Evolutionary conservation across 495 filamentous ascomycete genomes (phyloP).

Genomic region (Friedmanniomyces simplex): DNA sequence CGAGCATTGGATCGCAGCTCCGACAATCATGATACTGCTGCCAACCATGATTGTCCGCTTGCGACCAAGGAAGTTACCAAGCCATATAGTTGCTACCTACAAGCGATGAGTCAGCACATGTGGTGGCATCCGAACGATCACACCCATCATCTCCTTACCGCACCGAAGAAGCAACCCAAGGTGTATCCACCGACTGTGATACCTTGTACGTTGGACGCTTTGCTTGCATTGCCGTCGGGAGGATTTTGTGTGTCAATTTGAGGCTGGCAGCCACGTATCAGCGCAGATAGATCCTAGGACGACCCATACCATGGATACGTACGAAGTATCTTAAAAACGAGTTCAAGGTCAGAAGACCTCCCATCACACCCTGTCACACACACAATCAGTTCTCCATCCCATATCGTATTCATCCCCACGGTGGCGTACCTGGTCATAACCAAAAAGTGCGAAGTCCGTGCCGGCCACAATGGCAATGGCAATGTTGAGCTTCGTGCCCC

Average conservation of each 20-base stretch:
- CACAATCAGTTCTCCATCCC: background rate
- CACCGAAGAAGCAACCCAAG: slow-evolving; percentile 62
- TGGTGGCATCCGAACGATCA: no score
- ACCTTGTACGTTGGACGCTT: slow-evolving; percentile 29
- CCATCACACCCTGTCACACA: slow-evolving; percentile 26
- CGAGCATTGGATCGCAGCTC: slow-evolving; percentile 54
- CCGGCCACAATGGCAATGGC: slow-evolving; percentile 60
- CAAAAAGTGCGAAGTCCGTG: slow-evolving; percentile 48
- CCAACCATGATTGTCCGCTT: slow-evolving; percentile 62
- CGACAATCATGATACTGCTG: slow-evolving; percentile 44
- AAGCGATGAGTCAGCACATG: no score
- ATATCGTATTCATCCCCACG: background rate
- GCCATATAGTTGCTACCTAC: slow-evolving; percentile 44
- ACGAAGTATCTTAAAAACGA: slow-evolving; percentile 24
- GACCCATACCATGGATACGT: background rate
- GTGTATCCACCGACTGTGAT: slow-evolving; percentile 58
- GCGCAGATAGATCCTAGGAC: background rate
- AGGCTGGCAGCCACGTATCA: slow-evolving; percentile 1
- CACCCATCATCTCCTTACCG: no score
- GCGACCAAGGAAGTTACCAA: slow-evolving; percentile 62
- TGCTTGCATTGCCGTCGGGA: slow-evolving; percentile 18
- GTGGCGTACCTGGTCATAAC: slow-evolving; percentile 21
- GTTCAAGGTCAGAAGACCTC: slow-evolving; percentile 26
- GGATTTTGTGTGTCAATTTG: slow-evolving; percentile 25
- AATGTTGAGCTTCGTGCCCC: slow-evolving; percentile 53